Evolutionary conservation across 1,284 basidiomycete genomes (phyloP), one percentile per base, ranked within the genome.

Genomic region (Bjerkandera adusta): DNA sequence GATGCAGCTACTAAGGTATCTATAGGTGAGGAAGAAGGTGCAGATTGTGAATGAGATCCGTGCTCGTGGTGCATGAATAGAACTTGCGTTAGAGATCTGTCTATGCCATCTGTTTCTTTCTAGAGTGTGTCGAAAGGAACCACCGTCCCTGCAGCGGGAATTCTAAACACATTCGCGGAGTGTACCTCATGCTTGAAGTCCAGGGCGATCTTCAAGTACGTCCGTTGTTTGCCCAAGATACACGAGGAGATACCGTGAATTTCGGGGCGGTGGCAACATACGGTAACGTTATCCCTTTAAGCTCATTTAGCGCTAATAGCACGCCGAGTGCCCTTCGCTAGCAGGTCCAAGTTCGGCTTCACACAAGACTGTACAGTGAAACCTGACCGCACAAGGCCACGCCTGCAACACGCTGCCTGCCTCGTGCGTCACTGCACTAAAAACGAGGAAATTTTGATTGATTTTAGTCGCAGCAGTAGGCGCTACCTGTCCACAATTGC

Each of bases 21-120:
- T 50, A 40, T 58, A 88, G 85, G 83, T 88, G 49, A 75, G 83
- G 62, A 73, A 69, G 66, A 77, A 71, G 60, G 70, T 77, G 43
- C 69, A 76, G 57, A 57, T 76, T 21, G 75, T 76, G 54, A 67
- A 72, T 50, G 70, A 67, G 49, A 77, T 76, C 57, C 73, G 74
- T 58, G 67, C 69, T 47, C 68, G 73, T 46, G 75, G 74, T 34
- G 69, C 71, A 57, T 68, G 59, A 67, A 26, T 39, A 45, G 26
- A 35, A 39, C 36, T 36, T 5, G 24, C 12, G 8, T 43, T 43
- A 43, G 30, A 32, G 41, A 29, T 24, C 41, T 24, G 16, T 13
- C 6, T 43, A 22, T 13, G 35, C 21, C 47, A 43, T 41, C 40
- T 40, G 46, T 43, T 18, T 34, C 20, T 32, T 22, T 26, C n/a